Evolutionary conservation across 805 yeast genomes (phyloP), one percentile per base, ranked within the genome.

Genomic region (Cyberlindnera lachancei): DNA sequence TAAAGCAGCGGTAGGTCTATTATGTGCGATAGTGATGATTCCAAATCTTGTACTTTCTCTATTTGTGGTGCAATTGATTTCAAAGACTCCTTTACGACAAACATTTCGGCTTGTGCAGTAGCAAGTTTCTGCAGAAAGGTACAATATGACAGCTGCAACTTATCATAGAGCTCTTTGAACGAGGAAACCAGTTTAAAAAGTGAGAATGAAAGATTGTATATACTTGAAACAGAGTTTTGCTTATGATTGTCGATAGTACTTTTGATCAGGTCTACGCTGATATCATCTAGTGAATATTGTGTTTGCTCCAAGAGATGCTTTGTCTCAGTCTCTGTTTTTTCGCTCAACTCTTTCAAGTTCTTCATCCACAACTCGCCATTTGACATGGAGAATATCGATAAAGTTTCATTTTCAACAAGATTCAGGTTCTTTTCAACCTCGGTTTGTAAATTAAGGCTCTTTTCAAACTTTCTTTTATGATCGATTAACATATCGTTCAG

Each of bases 1-100:
- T 81, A 79, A 2, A 81, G 55, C 10, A 81, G 50, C 0, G 94
- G 94, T 18, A 83, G 49, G 50, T 83, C 92, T 11, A 73, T 63
- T 1, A 79, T 73, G 21, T 53, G 53, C 4, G 68, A 45, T 16
- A 46, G 31, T 11, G 33, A 22, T 2, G 45, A 37, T 33, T 41
- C 48, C 3, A 43, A 27, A 9, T 10, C 23, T 19, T 50, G 63
- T n/a, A 63, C 36, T 1, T 33, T 23, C 31, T 48, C 56, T 16
- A 52, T 42, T 3, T 43, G 34, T 4, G 32, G 15, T 3, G 46
- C 33, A 0, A 36, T 25, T 1, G 33, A 11, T 25, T 47, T 53
- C 20, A 56, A 25, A 1, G 45, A 37, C 24, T 48, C 52, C 33
- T 44, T 48, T 12, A 51, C 19, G 0, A 25, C 25, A 1, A 46